These are phyloP conservation scores for Nakaseomyces bracarensis DNA, from an alignment of 1,139 yeast species.

Conservation along the genomic window DNA sequence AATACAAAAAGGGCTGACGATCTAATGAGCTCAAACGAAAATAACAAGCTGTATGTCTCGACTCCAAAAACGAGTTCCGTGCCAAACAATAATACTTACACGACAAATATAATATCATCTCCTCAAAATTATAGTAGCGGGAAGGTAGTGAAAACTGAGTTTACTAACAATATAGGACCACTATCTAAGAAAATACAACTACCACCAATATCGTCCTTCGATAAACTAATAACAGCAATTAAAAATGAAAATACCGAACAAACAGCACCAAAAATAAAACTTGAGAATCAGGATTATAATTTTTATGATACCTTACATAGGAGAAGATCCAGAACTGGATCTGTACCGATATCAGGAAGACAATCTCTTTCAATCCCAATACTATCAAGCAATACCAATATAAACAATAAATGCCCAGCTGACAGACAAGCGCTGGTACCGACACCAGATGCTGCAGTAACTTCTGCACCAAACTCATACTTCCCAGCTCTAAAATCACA, in stretches of 20 bases:
- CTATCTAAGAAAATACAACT: not conserved
- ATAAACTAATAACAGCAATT: not conserved
- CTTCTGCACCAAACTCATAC: not conserved
- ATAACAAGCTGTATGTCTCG: not conserved
- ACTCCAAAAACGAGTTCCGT: constrained; percentile 1
- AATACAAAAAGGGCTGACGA: not conserved
- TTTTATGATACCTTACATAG: not conserved
- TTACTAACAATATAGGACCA: not conserved
- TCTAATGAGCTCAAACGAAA: constrained; percentile 5
- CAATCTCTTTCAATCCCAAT: not conserved
- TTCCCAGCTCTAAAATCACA: not conserved
- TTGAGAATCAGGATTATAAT: not conserved
- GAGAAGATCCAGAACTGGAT: not conserved
- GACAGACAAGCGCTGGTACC: not conserved
- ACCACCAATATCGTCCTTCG: constrained; percentile 4
- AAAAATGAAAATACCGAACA: not conserved
- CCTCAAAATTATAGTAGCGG: not conserved
- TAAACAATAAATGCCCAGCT: not conserved
- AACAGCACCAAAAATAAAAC: not conserved
- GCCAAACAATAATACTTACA: not conserved
- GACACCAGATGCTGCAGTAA: not conserved
- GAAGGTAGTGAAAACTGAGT: not conserved
- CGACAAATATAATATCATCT: not conserved
- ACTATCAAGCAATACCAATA: not conserved
- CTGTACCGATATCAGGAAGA: not conserved